A percentile compares a stretch with the other conserved stretches of the same genome.
Evolutionary conservation across 306 rosid genomes (phyloP).

Genomic region (Lagenaria siceraria): DNA sequence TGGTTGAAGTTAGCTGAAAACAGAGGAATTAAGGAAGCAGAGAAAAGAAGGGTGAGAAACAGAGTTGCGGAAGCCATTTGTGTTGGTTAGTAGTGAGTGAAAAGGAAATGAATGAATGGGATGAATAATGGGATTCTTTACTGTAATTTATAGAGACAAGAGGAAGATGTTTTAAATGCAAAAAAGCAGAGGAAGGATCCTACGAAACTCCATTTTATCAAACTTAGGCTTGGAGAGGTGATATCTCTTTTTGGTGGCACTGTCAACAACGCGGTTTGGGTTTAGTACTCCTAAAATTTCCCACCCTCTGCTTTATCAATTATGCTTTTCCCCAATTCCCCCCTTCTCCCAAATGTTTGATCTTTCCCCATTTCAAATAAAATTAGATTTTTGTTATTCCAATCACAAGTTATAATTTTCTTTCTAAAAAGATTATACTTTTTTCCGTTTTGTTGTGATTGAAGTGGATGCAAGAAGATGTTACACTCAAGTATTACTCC

Average conservation of each 20-base stretch:
- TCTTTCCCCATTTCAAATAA: too few species aligned
- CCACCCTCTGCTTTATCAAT: not conserved
- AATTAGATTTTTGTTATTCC: too few species aligned
- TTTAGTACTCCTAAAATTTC: not conserved
- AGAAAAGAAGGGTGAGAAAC: not conserved
- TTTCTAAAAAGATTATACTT: too few species aligned
- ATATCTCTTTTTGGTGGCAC: not conserved
- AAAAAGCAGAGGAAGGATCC: not conserved
- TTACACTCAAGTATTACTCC: too few species aligned
- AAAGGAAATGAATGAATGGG: not conserved
- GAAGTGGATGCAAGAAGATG: too few species aligned
- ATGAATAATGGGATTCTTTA: not conserved
- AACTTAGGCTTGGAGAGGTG: not conserved
- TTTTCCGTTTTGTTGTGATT: too few species aligned
- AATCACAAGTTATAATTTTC: too few species aligned
- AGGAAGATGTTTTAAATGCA: not conserved
- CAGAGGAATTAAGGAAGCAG: not conserved
- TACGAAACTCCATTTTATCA: not conserved
- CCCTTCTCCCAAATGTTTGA: not conserved
- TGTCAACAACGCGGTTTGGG: not conserved
- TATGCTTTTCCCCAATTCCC: too few species aligned
- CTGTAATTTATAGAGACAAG: not conserved
- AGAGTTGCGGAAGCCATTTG: not conserved
- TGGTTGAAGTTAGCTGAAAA: conserved; percentile 29
- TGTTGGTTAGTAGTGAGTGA: not conserved